These are phyloP conservation scores for Babesia sp. DNA, from an alignment of 169 alveolate genomes.

Conservation along the genomic window DNA sequence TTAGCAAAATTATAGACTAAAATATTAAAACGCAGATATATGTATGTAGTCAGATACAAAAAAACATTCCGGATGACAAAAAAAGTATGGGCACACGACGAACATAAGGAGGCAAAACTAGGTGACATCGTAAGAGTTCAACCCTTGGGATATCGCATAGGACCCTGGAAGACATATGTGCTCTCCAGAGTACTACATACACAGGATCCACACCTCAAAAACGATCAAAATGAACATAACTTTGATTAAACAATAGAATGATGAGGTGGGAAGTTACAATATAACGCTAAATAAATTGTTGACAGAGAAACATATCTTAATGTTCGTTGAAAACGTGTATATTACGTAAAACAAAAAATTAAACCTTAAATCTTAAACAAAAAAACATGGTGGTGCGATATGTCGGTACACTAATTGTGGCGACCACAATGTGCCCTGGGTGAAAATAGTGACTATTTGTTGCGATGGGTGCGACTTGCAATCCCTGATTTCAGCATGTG, in stretches of 20 bases:
- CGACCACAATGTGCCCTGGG: neutral
- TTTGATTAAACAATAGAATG: neutral
- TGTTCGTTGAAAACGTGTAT: too few species aligned
- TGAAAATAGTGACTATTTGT: neutral
- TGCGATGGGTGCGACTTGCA: conserved; percentile 47
- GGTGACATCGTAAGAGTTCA: conserved; percentile 90
- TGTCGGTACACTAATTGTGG: neutral
- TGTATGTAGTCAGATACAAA: conserved; percentile 88
- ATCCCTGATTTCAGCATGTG: conserved; percentile 65
- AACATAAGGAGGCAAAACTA: conserved; percentile 77
- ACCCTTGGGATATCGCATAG: conserved; percentile 86
- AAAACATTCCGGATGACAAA: conserved; percentile 85
- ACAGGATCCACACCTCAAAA: conserved; percentile 48
- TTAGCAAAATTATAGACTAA: neutral
- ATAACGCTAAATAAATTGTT: too few species aligned
- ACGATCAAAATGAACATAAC: neutral
- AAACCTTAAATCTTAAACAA: neutral
- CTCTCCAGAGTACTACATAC: conserved; percentile 71
- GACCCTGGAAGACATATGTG: conserved; percentile 82
- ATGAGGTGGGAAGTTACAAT: too few species aligned
- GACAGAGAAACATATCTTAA: too few species aligned
- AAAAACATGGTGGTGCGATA: neutral
- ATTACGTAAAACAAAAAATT: too few species aligned
- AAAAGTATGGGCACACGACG: conserved; percentile 90
- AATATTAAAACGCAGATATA: conserved; percentile 66